Conservation (phyloP, 805 yeast genomes). For the Yarrowia sp. region DNA sequence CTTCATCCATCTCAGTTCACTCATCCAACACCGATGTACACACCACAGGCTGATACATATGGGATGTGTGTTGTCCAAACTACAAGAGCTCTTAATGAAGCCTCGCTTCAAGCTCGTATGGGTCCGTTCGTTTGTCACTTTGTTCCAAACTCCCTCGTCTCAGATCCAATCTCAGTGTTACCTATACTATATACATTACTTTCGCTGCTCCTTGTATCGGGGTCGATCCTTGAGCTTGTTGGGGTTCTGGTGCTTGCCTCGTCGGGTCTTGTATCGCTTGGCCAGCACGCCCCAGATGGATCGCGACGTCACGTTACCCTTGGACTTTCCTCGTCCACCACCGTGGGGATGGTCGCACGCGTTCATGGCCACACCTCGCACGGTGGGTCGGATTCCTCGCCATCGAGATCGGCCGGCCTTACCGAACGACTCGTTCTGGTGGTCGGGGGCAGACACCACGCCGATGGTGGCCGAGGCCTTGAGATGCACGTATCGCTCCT, state of each 20-base stretch:
- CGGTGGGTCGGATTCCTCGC: conserved; percentile 91
- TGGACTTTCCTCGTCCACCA: conserved; percentile 99
- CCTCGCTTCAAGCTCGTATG: too few relatives aligned
- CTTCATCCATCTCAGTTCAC: too few relatives aligned
- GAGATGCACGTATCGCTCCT: conserved; percentile 84
- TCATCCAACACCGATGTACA: too few relatives aligned
- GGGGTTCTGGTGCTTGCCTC: conserved; percentile 83
- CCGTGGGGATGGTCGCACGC: conserved; percentile 98
- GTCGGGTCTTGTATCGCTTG: conserved; percentile 91
- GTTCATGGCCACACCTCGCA: conserved; percentile 98
- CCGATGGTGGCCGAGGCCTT: conserved; percentile 95
- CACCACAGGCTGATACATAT: too few relatives aligned
- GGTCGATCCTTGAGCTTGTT: conserved; percentile 92
- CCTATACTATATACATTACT: conserved; percentile 38
- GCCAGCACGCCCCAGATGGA: conserved; percentile 96
- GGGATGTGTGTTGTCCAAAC: too few relatives aligned
- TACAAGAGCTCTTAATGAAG: too few relatives aligned
- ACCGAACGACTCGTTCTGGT: conserved; percentile 87
- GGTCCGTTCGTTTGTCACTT: neutral
- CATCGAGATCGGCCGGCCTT: conserved; percentile 96
- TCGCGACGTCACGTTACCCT: conserved; percentile 91
- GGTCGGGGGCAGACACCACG: conserved; percentile 89
- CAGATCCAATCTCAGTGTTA: neutral
- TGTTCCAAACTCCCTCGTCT: too few relatives aligned
- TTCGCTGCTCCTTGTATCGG: conserved; percentile 61